A percentile compares a stretch with the other conserved stretches of the same genome.
phyloP scores from a whole-genome alignment of 2,329 filamentous ascomycete species.

The Fusarium pseudograminearum region DNA sequence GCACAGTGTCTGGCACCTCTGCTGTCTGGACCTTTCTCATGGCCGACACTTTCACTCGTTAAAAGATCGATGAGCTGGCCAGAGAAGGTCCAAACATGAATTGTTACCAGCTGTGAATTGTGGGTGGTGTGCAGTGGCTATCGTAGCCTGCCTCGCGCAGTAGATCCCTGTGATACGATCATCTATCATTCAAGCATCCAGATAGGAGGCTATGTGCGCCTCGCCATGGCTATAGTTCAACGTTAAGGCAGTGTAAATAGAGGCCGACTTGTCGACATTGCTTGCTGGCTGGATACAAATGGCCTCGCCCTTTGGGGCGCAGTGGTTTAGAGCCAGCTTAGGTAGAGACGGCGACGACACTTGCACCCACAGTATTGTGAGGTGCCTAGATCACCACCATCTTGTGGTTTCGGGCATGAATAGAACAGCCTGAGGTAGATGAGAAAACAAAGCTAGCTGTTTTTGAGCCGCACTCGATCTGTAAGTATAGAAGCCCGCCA shows the following conservation, averaged over 20 bases:
- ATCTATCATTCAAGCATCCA: background rate
- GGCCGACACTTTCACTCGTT: background rate
- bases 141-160: background rate
- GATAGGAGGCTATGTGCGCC: background rate
- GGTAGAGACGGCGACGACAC: background rate
- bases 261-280: background rate
- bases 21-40: background rate
- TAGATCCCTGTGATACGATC: background rate
- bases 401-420: constrained; percentile 13
- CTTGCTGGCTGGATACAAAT: background rate
- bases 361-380: background rate
- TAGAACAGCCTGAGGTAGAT: constrained; percentile 13
- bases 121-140: background rate
- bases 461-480: constrained; percentile 28
- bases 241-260: background rate
- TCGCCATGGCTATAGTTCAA: background rate
- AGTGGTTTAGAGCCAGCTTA: background rate
- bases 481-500: constrained; percentile 24
- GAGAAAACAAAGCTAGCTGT: background rate
- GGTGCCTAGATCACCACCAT: background rate
- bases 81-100: background rate
- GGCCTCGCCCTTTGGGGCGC: constrained; percentile 5
- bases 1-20: background rate
- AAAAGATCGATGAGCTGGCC: background rate
- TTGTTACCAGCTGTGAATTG: no score